Evolutionary conservation across 208 protist species (phyloP), one percentile per base, ranked within the genome.

Genomic region (Crithidia expoeki): DNA sequence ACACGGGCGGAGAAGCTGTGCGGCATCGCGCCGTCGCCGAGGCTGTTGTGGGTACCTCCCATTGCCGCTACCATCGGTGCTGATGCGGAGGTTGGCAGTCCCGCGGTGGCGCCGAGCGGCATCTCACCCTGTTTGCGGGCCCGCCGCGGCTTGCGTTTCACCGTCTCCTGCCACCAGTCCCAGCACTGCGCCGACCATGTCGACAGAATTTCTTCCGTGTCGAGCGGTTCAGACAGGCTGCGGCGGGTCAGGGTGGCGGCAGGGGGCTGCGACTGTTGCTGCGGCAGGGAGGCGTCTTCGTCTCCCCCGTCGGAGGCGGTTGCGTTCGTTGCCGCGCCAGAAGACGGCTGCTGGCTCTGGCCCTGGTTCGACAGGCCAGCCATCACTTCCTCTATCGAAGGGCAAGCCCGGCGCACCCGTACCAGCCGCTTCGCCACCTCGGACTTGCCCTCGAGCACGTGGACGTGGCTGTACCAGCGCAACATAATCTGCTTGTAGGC

Each of bases 391-490:
- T 79, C 69, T 14, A 83, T 62, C 1, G 51, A 71, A 6, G 78
- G 78, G 63, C 78, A 83, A 28, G 57, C 36, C 16, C 64, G 62
- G 9, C 68, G 72, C 62, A 72, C 63, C 27, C 47, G 68, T 51
- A 73, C 69, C 28, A 74, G 68, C 25, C 70, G 75, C 53, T 67
- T 63, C 30, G 50, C 58, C 27, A 79, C 69, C 63, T 77, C 67
- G 2, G 74, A 52, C 65, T 80, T 86, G 38, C 34, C 61, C 42
- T 84, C 74, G 6, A 86, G 73, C 10, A 83, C 77, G 44, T 74
- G 68, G 36, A 86, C 78, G 74, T 84, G 81, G 55, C 75, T 74
- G 42, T 76, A 80, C 81, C 81, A 86, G 30, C 81, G 81, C 25
- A 71, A 50, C 70, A 86, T 73, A 27, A 83, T 80, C 36, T 76